Evolutionary conservation across 495 filamentous ascomycete species (phyloP), one percentile per base, ranked within the genome.

Genomic region (Xylaria curta): DNA sequence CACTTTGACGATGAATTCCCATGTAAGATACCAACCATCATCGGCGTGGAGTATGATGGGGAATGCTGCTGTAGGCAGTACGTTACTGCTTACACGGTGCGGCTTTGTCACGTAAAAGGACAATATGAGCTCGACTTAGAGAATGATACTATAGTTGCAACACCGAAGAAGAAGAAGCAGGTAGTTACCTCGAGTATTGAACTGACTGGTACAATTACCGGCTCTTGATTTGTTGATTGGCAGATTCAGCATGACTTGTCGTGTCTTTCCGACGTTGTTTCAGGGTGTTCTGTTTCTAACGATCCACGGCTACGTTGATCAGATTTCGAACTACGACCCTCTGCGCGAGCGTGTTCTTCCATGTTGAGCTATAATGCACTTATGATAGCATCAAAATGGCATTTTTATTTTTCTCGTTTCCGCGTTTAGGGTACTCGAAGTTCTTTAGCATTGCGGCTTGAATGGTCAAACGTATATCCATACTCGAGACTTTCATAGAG

Each of bases 1-100:
- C 36, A 38, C 6, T 38, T 38, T 38, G 6, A 38, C 8, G 36
- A 38, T 38, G n/a, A 62, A 28, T 69, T 53, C 21, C 13, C 67
- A 70, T 68, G 13, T 31, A 40, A 58, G 56, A 73, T 71, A 73
- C 62, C 46, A 68, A 56, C 59, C 68, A 56, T 71, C 38, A 72
- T 64, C 64, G 66, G 58, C 66, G 72, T 62, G 13, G 67, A 15
- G 49, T 19, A 17, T 54, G 2, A 24, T 26, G 44, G 65, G 36
- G 21, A 3, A 10, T 15, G 19, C 49, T 67, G 33, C 47, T 67
- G 42, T 67, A 28, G 31, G 15, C 26, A 66, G 44, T 21, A 49
- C 15, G 12, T 26, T 31, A 44, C 17, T 26, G 12, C 47, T 58
- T 44, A 13, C 9, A 49, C 3, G n/a, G 15, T 17, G 47, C 19